Conservation (phyloP, 257 asterid genomes). For the Solanum etuberosum region DNA sequence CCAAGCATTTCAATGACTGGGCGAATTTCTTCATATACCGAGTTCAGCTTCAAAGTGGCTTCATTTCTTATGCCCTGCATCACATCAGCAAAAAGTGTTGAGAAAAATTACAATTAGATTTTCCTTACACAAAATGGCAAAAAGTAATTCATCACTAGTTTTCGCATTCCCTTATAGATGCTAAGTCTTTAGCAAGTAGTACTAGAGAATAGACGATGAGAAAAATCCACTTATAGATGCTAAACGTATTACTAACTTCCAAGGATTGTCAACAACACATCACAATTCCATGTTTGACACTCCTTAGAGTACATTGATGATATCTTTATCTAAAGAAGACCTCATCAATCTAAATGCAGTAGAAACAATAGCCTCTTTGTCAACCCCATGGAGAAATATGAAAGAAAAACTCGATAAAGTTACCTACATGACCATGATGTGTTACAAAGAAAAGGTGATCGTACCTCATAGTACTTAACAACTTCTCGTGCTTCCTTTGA, state of each 20-base stretch:
- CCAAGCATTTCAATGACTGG: slow-evolving; percentile 31
- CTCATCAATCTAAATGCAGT: background rate
- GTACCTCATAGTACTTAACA: slow-evolving; percentile 53
- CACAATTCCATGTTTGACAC: background rate
- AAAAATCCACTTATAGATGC: background rate
- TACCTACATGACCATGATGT: no score
- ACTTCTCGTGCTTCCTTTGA: slow-evolving; percentile 66
- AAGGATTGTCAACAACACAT: background rate
- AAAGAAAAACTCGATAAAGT: no score
- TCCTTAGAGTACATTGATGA: background rate
- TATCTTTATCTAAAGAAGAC: background rate
- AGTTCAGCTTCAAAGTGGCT: slow-evolving; percentile 46
- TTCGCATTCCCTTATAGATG: background rate
- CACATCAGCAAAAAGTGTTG: background rate
- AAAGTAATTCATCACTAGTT: background rate
- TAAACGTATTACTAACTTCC: background rate
- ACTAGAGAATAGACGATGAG: background rate
- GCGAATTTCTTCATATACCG: slow-evolving; percentile 29
- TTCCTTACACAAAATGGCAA: background rate
- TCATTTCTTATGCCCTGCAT: slow-evolving; percentile 46
- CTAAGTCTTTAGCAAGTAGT: background rate
- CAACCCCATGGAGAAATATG: background rate
- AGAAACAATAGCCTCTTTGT: background rate
- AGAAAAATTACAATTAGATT: background rate
- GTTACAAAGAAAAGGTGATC: background rate